Conservation (phyloP, 2,329 filamentous ascomycete genomes). For the Penicillium palitans region DNA sequence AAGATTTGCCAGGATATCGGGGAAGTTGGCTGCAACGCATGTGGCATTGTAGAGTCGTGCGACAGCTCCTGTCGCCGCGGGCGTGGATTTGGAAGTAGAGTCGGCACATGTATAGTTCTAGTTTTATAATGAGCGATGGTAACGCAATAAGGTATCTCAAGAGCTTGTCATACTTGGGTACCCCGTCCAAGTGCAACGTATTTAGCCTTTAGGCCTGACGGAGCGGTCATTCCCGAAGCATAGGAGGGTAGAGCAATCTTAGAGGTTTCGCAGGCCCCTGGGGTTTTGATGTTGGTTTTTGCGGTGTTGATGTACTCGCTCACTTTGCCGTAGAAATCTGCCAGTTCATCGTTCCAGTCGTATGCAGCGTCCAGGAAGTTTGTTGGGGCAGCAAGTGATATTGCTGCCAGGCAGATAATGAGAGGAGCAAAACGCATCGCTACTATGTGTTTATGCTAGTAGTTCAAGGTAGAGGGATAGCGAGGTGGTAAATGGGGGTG, state of each 20-base stretch:
- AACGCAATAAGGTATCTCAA: slow-evolving; percentile 2
- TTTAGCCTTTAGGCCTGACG: slow-evolving; percentile 62
- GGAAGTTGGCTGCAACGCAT: slow-evolving; percentile 71
- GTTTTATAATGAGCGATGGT: slow-evolving; percentile 4
- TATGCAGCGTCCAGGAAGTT: slow-evolving; percentile 34
- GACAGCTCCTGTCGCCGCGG: slow-evolving; percentile 69
- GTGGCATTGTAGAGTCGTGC: slow-evolving; percentile 86
- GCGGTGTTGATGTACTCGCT: slow-evolving; percentile 40
- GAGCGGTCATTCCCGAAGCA: slow-evolving; percentile 61
- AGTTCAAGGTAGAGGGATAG: slow-evolving; percentile 4
- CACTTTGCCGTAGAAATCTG: slow-evolving; percentile 43
- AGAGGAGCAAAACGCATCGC: slow-evolving; percentile 27
- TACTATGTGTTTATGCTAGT: slow-evolving; percentile 21
- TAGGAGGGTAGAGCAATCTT: slow-evolving; percentile 46
- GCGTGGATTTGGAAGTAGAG: slow-evolving; percentile 59
- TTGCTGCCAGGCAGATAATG: slow-evolving; percentile 33
- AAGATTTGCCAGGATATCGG: slow-evolving; percentile 64
- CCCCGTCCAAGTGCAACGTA: slow-evolving; percentile 86
- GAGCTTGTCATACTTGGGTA: slow-evolving; percentile 53
- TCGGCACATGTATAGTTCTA: slow-evolving; percentile 89
- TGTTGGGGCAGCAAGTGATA: slow-evolving; percentile 38
- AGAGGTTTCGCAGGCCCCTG: slow-evolving; percentile 37
- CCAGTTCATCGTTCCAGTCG: slow-evolving; percentile 43
- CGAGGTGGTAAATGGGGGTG: not conserved
- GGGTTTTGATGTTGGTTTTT: slow-evolving; percentile 19